Percentiles rank a stretch among this genome's conserved stretches.
phyloP scores from a whole-genome alignment of 257 asterid genomes.

The Solanum okadae region DNA sequence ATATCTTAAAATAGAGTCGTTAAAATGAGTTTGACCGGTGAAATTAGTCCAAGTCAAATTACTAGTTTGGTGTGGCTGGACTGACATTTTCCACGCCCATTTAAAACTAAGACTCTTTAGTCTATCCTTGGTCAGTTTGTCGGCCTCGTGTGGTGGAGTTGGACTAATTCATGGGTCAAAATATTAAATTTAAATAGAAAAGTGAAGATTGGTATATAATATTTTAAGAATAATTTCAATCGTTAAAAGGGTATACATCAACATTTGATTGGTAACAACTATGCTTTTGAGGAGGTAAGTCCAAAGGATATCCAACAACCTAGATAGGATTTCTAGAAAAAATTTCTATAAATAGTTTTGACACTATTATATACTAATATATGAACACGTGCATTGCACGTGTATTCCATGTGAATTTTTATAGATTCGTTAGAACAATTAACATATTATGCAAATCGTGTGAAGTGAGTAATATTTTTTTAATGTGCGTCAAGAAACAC shows the following conservation, averaged over 20 bases:
- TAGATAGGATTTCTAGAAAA: background rate
- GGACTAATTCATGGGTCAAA: background rate
- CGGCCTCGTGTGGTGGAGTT: background rate
- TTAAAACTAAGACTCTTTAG: no score
- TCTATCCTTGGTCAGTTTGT: no score
- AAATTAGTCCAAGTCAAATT: background rate
- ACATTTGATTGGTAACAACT: background rate
- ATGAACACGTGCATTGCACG: no score
- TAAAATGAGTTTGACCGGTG: background rate
- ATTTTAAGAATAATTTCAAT: background rate
- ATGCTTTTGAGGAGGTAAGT: background rate
- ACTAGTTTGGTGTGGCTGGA: background rate
- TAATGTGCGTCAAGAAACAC: no score
- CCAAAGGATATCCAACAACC: background rate
- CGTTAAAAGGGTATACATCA: background rate
- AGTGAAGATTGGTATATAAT: background rate
- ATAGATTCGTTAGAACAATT: no score
- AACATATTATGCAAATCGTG: no score
- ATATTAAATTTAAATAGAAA: background rate
- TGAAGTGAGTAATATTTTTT: no score
- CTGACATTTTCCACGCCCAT: no score
- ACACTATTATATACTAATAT: background rate
- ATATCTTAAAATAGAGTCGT: background rate
- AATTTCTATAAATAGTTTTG: no score
- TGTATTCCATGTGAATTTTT: no score